Evolutionary conservation across 768 basidiomycete species (phyloP).

Genomic region (Boletales sp.): DNA sequence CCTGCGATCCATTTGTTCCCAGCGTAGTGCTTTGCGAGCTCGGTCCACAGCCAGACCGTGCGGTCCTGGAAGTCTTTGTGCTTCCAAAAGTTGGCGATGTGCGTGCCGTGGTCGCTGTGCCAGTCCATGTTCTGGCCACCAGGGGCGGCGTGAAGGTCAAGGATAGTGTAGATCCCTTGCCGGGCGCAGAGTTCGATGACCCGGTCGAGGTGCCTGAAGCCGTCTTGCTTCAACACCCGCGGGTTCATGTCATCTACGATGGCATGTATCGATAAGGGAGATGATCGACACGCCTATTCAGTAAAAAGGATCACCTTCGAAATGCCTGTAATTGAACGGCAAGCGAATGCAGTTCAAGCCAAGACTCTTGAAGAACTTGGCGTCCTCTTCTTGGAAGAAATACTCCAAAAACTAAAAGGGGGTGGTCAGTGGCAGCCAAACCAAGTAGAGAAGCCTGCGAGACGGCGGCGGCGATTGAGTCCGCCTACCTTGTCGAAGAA

Average conservation of each 20-base stretch:
- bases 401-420: conserved; percentile 67
- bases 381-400: conserved; percentile 77
- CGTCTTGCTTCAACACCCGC: conserved; percentile 65
- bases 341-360: conserved; percentile 79
- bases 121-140: conserved; percentile 78
- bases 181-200: conserved; percentile 72
- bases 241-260: conserved; percentile 69
- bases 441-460: too few relatives aligned
- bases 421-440: too few relatives aligned
- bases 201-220: conserved; percentile 83
- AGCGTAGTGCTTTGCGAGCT: conserved; percentile 73
- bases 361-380: conserved; percentile 71
- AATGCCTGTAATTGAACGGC: conserved; percentile 72
- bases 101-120: conserved; percentile 72
- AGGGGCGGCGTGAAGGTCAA: conserved; percentile 77
- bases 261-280: conserved; percentile 6
- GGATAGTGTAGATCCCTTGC: conserved; percentile 73
- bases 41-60: conserved; percentile 70
- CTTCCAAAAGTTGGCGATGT: conserved; percentile 73
- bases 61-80: conserved; percentile 87
- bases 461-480: too few relatives aligned
- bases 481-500: conserved; percentile 77
- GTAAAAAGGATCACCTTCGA: conserved; percentile 39
- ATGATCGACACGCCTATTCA: neutral
- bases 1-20: conserved; percentile 81